Percentiles rank a stretch among this genome's conserved stretches.
Conservation (phyloP, 2,329 filamentous ascomycete species). For the Paramyrothecium roridum region DNA sequence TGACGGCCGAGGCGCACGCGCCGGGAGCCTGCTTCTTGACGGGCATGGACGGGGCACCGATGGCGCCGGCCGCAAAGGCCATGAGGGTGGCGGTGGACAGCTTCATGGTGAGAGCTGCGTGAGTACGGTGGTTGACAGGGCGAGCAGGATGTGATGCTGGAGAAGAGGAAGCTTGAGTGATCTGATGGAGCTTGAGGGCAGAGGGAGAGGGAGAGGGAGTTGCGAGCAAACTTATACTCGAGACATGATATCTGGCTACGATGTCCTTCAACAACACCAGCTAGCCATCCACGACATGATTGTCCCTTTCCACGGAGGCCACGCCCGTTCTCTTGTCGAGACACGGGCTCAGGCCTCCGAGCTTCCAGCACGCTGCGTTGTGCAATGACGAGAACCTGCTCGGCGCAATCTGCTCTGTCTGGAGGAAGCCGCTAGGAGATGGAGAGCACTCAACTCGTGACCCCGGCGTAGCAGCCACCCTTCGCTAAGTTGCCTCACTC, state of each 20-base stretch:
- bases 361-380: not conserved
- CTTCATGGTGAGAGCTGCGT: constrained; percentile 27
- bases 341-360: not conserved
- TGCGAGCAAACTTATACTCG: not conserved
- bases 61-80: constrained; percentile 29
- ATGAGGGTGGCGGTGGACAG: constrained; percentile 27
- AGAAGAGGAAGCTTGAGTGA: not conserved
- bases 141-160: not conserved
- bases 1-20: constrained; percentile 31
- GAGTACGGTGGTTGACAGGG: not conserved
- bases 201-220: not conserved
- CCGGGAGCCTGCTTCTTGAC: constrained; percentile 19
- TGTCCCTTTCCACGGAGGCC: not conserved
- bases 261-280: too few species aligned
- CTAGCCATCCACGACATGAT: too few species aligned
- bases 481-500: not conserved
- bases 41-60: constrained; percentile 27
- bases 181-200: not conserved
- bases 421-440: not conserved
- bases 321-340: not conserved
- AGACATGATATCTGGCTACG: too few species aligned
- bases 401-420: not conserved
- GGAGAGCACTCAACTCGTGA: not conserved
- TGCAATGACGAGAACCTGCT: not conserved
- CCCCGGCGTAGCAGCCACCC: not conserved